These are phyloP conservation scores for Lotus japonicus DNA, from an alignment of 306 rosid species.

Conservation along the genomic window DNA sequence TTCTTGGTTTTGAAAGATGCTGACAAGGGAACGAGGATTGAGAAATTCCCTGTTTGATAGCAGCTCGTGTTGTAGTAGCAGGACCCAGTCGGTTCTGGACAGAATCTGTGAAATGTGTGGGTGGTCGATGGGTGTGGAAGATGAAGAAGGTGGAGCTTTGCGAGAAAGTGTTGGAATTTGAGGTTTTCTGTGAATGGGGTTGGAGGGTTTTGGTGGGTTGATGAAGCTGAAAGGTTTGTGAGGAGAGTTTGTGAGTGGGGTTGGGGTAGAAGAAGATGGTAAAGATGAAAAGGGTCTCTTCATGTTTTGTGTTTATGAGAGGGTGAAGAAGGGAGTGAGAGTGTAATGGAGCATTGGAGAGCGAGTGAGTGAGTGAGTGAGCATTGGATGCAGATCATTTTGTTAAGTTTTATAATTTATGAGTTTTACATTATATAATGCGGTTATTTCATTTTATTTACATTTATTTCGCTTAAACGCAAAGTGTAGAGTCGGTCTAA, in stretches of 20 bases:
- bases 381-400: no score
- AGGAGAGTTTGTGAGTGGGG: background rate
- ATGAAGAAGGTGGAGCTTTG: no score
- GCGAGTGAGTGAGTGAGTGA: no score
- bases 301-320: no score
- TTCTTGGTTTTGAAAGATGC: conserved; percentile 56
- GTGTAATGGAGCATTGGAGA: no score
- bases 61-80: conserved; percentile 51
- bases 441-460: no score
- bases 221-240: background rate
- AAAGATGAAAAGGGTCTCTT: no score
- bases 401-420: no score
- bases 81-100: conserved; percentile 56
- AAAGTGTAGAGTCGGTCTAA: no score
- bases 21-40: conserved; percentile 40
- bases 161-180: background rate
- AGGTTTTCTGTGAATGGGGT: background rate
- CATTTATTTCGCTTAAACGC: no score
- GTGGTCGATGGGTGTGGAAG: conserved; percentile 31
- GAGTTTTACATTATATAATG: no score
- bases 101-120: conserved; percentile 45
- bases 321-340: no score
- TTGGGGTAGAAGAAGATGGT: background rate
- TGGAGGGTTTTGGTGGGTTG: background rate
- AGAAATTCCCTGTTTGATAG: conserved; percentile 32